phyloP scores from a whole-genome alignment of 1,284 basidiomycete species.

The Ceratobasidium sp. region DNA sequence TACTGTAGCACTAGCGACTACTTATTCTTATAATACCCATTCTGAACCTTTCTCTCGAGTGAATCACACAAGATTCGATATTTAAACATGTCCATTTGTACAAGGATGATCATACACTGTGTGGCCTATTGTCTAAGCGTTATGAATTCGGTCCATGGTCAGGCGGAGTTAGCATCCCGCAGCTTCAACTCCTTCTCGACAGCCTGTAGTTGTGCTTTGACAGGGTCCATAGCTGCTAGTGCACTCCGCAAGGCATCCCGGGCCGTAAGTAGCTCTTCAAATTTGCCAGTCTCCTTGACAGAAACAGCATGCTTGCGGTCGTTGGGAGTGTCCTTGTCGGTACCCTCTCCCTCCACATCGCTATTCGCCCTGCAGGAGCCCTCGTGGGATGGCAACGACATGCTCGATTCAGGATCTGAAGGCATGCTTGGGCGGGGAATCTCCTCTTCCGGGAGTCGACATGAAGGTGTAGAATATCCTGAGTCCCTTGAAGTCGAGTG shows the following conservation, averaged over 20 bases:
- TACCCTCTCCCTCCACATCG: not conserved
- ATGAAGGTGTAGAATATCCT: not conserved
- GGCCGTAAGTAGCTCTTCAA: constrained; percentile 13
- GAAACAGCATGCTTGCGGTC: too few species aligned
- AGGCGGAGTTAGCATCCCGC: not conserved
- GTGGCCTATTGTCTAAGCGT: not conserved
- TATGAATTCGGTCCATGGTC: not conserved
- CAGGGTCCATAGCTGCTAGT: constrained; percentile 28
- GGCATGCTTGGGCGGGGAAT: not conserved
- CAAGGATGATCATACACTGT: not conserved
- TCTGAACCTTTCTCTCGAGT: not conserved
- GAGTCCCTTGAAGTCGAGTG: too few species aligned
- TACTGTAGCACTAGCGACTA: constrained; percentile 5
- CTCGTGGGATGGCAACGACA: too few species aligned
- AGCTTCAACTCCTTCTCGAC: constrained; percentile 17
- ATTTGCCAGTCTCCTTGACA: too few species aligned
- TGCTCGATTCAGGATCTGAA: not conserved
- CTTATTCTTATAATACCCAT: constrained; percentile 27
- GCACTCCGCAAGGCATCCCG: constrained; percentile 23
- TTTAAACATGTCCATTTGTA: not conserved
- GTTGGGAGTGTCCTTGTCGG: too few species aligned
- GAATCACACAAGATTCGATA: not conserved
- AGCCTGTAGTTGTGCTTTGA: constrained; percentile 8
- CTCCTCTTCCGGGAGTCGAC: not conserved
- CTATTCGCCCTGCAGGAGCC: too few species aligned